Evolutionary conservation across 495 filamentous ascomycete species (phyloP).

Genomic region (Podospora sp.): DNA sequence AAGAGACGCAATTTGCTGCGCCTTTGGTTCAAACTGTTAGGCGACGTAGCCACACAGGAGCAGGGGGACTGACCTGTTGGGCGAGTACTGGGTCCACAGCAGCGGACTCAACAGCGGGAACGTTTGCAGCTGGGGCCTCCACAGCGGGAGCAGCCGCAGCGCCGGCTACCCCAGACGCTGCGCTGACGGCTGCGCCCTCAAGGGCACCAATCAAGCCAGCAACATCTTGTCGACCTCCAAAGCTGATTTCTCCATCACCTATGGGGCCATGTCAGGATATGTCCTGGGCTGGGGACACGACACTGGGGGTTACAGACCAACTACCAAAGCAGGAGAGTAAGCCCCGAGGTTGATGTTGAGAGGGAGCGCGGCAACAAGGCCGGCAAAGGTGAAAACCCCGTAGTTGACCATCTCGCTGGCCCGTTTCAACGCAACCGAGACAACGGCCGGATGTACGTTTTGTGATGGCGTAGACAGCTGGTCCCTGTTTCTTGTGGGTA

Average conservation of each 20-base stretch:
- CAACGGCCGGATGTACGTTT: not conserved
- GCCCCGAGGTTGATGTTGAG: conserved; percentile 64
- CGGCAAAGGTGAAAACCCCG: conserved; percentile 43
- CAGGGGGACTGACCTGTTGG: conserved; percentile 36
- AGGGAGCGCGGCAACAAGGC: conserved; percentile 52
- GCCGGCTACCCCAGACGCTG: conserved; percentile 37
- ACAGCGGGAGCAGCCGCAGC: conserved; percentile 24
- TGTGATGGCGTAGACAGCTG: not conserved
- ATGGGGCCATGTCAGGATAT: conserved; percentile 40
- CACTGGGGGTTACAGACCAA: conserved; percentile 28
- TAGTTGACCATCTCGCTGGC: conserved; percentile 47
- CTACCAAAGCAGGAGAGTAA: conserved; percentile 58
- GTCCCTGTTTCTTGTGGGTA: not conserved
- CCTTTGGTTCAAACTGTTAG: conserved; percentile 19
- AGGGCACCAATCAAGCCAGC: conserved; percentile 51
- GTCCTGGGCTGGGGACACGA: not conserved
- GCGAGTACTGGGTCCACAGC: conserved; percentile 41
- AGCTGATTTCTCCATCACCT: conserved; percentile 66
- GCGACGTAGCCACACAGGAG: not conserved
- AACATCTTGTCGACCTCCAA: conserved; percentile 56
- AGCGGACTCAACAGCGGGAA: conserved; percentile 22
- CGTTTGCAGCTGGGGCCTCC: conserved; percentile 25
- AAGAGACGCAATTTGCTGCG: conserved; percentile 45
- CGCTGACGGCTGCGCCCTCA: conserved; percentile 53
- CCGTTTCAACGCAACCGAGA: not conserved